phyloP scores from a whole-genome alignment of 1,284 basidiomycete genomes.

The Heterobasidion occidentale region DNA sequence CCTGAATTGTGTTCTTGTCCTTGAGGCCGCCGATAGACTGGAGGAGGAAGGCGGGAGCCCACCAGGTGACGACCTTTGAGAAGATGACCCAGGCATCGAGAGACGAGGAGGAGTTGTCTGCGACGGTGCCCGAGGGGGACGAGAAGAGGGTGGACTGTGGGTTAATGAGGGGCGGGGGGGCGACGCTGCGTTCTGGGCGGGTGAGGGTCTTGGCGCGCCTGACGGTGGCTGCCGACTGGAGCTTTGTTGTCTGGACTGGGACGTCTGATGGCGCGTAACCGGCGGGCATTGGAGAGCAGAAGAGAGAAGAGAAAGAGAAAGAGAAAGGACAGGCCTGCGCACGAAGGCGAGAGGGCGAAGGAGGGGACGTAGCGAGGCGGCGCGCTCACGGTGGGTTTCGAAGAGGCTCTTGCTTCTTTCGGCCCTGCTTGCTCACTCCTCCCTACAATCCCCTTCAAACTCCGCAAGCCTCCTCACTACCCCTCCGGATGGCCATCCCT shows the following conservation, averaged over 20 bases:
- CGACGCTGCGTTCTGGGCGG: constrained; percentile 89
- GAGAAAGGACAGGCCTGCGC: constrained; percentile 10
- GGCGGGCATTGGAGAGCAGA: constrained; percentile 10
- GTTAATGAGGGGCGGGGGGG: constrained; percentile 90
- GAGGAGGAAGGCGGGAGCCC: constrained; percentile 82
- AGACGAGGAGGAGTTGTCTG: constrained; percentile 26
- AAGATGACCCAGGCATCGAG: constrained; percentile 81
- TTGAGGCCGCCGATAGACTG: constrained; percentile 73
- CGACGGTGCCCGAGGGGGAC: constrained; percentile 21
- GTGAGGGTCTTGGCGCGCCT: constrained; percentile 92
- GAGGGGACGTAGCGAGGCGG: not conserved
- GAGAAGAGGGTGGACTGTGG: constrained; percentile 42
- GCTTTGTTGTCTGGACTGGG: constrained; percentile 59
- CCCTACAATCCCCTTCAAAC: not conserved
- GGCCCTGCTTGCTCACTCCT: no score
- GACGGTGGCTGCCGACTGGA: constrained; percentile 48
- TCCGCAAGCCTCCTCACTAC: not conserved
- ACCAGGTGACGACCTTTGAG: constrained; percentile 78
- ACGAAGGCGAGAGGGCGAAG: not conserved
- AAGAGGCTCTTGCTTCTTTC: not conserved
- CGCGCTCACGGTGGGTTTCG: not conserved
- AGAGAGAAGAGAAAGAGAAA: not conserved
- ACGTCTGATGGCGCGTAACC: constrained; percentile 49
- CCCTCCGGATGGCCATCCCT: no score
- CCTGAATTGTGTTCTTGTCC: constrained; percentile 74